Evolutionary conservation across 2,329 filamentous ascomycete species (phyloP), one percentile per base, ranked within the genome.

Genomic region (Paracoccidioides lutzii): DNA sequence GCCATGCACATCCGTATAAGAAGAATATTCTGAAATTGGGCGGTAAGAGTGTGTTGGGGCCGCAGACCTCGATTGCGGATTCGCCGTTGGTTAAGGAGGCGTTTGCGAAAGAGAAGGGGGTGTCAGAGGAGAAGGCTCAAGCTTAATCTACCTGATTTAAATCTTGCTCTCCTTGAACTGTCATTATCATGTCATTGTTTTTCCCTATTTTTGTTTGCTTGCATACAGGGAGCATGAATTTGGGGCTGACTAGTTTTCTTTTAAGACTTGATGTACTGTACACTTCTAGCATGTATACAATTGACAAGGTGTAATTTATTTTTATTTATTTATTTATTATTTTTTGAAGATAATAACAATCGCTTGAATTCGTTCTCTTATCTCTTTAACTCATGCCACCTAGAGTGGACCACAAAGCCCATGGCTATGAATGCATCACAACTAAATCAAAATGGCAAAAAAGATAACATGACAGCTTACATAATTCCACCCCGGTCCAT

Each of bases 1-100:
- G 91, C n/a, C 78, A 82, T 42, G 82, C 83, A 30, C 90, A 98
- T 76, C 94, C 93, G 42, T 97, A 96, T 71, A 87, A 88, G 79
- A 73, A 84, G 71, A 98, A 98, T 67, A 73, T 97, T 59, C 73
- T 96, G 52, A 81, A 81, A 68, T 85, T 91, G 63, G 79, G 78
- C 5, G 84, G 83, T 14, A 75, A 80, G 62, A 70, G 69, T 14
- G 63, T 67, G 54, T 33, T 50, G 33, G 46, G 33, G 10, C 32
- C 46, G 30, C n/a, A 35, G 33, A 38, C n/a, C 33, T 37, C 46
- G 7, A 66, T 73, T 52, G 66, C 63, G 12, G 62, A 63, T 55
- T 54, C 69, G 42, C 65, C 69, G 6, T 64, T 72, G 57, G 66
- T 74, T 35, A 62, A 69, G 55, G 60, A 68, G 57, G 66, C 71